Evolutionary conservation across 768 basidiomycete species (phyloP).

Genomic region (Rhodocollybia butyracea): DNA sequence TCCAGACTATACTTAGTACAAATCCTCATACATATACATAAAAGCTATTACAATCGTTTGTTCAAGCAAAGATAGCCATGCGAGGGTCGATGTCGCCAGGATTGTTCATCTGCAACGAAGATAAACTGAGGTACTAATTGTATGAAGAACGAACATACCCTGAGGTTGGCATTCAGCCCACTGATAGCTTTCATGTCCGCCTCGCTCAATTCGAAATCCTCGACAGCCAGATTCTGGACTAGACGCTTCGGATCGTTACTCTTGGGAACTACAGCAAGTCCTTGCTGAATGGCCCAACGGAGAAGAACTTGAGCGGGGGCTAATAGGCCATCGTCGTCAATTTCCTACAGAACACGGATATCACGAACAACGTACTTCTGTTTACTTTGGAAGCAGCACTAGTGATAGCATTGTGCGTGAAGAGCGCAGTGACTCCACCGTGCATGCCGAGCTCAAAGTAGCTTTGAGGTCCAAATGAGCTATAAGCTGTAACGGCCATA

Average conservation of each 20-base stretch:
- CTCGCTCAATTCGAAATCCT: conserved; percentile 45
- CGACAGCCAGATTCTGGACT: conserved; percentile 50
- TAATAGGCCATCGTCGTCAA: conserved; percentile 21
- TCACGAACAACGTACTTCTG: conserved; percentile 43
- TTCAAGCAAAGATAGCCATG: conserved; percentile 68
- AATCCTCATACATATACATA: not conserved
- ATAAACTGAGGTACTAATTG: not conserved
- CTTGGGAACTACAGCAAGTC: conserved; percentile 77
- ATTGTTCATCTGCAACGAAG: conserved; percentile 54
- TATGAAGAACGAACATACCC: conserved; percentile 40
- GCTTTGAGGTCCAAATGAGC: conserved; percentile 45
- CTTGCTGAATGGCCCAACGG: conserved; percentile 76
- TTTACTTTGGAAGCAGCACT: conserved; percentile 44
- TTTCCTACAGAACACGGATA: not conserved
- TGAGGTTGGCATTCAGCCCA: conserved; percentile 50
- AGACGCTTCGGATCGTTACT: conserved; percentile 46
- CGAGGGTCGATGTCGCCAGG: conserved; percentile 65
- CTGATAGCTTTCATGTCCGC: conserved; percentile 45
- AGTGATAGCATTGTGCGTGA: conserved; percentile 44
- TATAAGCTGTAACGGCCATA: conserved; percentile 66
- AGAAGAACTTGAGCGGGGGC: conserved; percentile 69
- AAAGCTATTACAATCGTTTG: not conserved
- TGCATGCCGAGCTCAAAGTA: conserved; percentile 66
- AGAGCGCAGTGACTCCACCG: conserved; percentile 48
- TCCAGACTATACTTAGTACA: no score